Evolutionary conservation across 2,329 filamentous ascomycete genomes (phyloP).

Genomic region (Hortaea sp.): DNA sequence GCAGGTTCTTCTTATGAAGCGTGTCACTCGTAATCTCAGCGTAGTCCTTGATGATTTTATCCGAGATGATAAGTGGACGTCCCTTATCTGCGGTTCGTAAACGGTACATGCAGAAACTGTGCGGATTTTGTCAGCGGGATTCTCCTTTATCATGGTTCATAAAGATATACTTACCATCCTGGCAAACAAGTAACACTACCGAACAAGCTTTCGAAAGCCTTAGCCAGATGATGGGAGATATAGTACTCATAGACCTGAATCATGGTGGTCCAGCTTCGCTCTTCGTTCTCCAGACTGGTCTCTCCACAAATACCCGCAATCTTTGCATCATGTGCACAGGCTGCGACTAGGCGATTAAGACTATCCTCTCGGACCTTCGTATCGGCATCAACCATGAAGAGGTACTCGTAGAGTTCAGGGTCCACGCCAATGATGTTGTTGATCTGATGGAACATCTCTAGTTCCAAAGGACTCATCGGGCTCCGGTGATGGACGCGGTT

Average conservation of each 20-base stretch:
- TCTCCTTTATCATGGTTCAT: not conserved
- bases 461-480: conserved; percentile 88
- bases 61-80: conserved; percentile 86
- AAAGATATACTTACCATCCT: conserved; percentile 66
- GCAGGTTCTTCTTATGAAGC: conserved; percentile 84
- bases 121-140: conserved; percentile 9
- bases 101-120: conserved; percentile 97
- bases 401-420: conserved; percentile 91
- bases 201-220: conserved; percentile 96
- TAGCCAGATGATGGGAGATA: conserved; percentile 93
- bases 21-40: conserved; percentile 84
- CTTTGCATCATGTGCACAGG: conserved; percentile 86
- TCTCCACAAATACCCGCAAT: conserved; percentile 97
- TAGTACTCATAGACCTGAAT: conserved; percentile 99
- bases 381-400: conserved; percentile 96
- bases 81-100: conserved; percentile 88
- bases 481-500: conserved; percentile 92
- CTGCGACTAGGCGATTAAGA: conserved; percentile 81
- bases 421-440: conserved; percentile 99
- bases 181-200: conserved; percentile 97
- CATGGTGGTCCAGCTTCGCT: conserved; percentile 97
- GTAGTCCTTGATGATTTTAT: conserved; percentile 80
- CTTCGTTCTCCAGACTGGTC: conserved; percentile 90
- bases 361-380: conserved; percentile 89
- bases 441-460: conserved; percentile 98